Evolutionary conservation across 768 basidiomycete species (phyloP).

Genomic region (Podaxis pistillaris): DNA sequence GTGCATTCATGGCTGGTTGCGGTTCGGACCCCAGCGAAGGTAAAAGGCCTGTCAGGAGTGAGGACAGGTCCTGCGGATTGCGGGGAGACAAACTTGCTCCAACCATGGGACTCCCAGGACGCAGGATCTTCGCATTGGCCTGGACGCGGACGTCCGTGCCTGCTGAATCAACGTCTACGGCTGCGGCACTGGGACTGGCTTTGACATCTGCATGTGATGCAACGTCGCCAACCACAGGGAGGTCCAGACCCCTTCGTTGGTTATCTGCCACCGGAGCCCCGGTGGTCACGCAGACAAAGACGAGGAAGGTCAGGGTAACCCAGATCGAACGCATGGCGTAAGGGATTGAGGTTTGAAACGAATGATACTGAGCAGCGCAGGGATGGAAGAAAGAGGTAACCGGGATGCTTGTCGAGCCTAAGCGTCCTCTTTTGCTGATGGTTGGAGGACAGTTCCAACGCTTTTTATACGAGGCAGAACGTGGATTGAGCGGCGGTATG

Average conservation of each 20-base stretch:
- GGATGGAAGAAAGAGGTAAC: not conserved
- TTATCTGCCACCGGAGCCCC: not conserved
- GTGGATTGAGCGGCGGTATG: not conserved
- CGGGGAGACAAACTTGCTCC: not conserved
- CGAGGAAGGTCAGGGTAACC: not conserved
- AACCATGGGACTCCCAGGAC: not conserved
- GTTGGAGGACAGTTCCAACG: not conserved
- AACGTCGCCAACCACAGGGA: not conserved
- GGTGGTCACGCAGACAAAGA: not conserved
- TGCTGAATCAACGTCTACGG: not conserved
- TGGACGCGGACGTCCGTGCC: not conserved
- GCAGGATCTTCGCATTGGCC: not conserved
- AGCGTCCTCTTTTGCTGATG: not conserved
- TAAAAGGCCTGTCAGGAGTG: not conserved
- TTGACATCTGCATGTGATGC: not conserved
- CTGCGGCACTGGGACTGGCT: not conserved
- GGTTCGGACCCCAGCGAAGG: no score
- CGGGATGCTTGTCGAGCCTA: not conserved
- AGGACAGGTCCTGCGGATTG: not conserved
- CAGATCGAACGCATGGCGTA: not conserved
- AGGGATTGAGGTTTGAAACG: not conserved
- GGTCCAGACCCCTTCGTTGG: not conserved
- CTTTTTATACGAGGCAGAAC: not conserved
- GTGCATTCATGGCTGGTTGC: not conserved
- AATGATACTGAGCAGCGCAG: not conserved